Base-by-base conservation (phyloP, 2,329 filamentous ascomycete genomes). In the Canariomyces notabilis region DNA sequence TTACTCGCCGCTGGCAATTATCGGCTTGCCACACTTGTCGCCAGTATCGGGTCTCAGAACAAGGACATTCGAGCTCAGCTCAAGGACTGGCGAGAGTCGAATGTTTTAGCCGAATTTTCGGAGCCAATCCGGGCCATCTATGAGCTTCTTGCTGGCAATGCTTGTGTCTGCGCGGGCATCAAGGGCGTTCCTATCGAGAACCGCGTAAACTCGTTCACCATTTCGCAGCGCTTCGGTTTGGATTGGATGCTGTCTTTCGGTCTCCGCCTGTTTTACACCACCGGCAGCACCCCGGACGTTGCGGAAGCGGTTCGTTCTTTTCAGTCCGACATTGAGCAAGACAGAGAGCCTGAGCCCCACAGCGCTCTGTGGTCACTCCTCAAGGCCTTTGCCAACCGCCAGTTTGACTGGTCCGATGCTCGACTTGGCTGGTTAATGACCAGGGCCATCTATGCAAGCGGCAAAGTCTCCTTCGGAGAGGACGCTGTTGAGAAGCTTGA, bases 171-270 rank as follows among this genome's bases (percentile, higher is more conserved):
- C 49, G 80, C 89, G 55, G 93, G 91, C 9, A 83, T 85, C 60
- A 84, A 81, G 54, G 75, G 74, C 2, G 82, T 79, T 6, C 79
- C 87, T 1, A 69, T 84, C 7, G 93, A 97, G 64, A 88, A 97
- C 66, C 83, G 86, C 36, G 77, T 85, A 32, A 77, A 83, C 12
- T 84, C 84, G 0, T 95, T 98, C 61, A 76, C 82, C 44, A 87
- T 98, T 54, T 87, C 89, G 1, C 78, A 86, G 58, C 83, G 83
- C 37, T 98, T 96, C 62, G 81, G 81, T 4, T 74, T 98, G 29
- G 87, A 94, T 63, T 98, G 93, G 93, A 83, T 88, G 64, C 90
- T 95, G 61, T 84, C 90, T 0, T 95, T 98, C 64, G 91, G 88
- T 9, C 75, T 98, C 40, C 82, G 90, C 35, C 73, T 98, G 2